Evolutionary conservation across 2,329 filamentous ascomycete species (phyloP).

Genomic region (Pseudocercospora ulei): DNA sequence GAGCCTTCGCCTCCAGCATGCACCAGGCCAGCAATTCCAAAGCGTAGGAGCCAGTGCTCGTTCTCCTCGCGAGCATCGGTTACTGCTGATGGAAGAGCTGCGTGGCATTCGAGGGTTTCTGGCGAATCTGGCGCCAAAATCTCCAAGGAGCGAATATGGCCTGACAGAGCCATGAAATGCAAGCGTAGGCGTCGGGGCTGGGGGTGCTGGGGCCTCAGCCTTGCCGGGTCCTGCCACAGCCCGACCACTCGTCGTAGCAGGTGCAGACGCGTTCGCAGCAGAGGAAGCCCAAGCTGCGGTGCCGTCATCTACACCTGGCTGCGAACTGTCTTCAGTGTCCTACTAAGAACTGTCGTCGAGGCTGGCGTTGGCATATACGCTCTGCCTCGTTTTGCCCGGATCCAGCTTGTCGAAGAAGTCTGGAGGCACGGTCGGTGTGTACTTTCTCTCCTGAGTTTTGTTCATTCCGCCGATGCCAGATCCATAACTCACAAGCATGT

Average conservation of each 20-base stretch:
- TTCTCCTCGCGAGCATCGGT: background rate
- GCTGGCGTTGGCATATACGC: constrained; percentile 32
- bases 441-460: constrained; percentile 82
- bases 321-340: constrained; percentile 10
- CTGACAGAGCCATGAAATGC: no score
- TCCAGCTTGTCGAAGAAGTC: constrained; percentile 89
- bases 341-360: constrained; percentile 11
- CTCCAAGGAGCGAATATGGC: no score
- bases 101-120: background rate
- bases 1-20: no score
- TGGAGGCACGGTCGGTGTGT: constrained; percentile 86
- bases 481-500: constrained; percentile 93
- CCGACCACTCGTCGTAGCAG: no score
- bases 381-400: constrained; percentile 37
- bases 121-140: no score
- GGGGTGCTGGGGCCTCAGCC: background rate
- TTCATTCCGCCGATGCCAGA: constrained; percentile 91
- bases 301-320: no score
- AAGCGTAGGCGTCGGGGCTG: no score
- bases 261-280: no score
- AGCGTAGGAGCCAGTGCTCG: background rate
- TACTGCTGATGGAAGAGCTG: background rate
- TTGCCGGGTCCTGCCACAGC: background rate
- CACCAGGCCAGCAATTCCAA: no score
- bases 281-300: no score